Evolutionary conservation across 345 rosid species (phyloP).

Genomic region (Eucalyptus pauciflora): DNA sequence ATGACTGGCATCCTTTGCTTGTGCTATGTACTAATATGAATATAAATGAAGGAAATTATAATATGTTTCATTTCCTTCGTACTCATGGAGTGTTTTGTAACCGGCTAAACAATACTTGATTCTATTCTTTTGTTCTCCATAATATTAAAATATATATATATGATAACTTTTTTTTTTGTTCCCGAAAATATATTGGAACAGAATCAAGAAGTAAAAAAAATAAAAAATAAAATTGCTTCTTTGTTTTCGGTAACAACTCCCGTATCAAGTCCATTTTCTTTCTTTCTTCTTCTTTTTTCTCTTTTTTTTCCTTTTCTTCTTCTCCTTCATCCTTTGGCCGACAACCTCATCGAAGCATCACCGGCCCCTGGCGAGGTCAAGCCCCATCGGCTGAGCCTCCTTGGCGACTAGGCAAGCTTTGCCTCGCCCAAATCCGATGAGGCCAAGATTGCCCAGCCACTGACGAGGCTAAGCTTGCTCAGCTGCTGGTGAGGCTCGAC

Average conservation of each 20-base stretch:
- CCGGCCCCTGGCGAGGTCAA: accelerated
- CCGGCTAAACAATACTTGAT: accelerated
- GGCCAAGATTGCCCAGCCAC: accelerated
- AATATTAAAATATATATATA: too few relatives aligned
- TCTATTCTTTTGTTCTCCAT: accelerated
- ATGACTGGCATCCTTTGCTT: neutral
- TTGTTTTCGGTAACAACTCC: accelerated
- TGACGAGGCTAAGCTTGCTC: accelerated
- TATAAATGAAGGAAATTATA: neutral
- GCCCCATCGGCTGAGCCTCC: accelerated
- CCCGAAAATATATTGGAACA: accelerated
- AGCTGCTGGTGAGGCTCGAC: accelerated
- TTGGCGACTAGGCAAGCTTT: accelerated
- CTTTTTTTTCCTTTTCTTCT: too few relatives aligned
- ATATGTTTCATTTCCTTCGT: too few relatives aligned
- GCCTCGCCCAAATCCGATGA: too few relatives aligned
- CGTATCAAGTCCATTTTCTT: too few relatives aligned
- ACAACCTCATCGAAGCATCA: too few relatives aligned
- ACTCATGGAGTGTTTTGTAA: accelerated
- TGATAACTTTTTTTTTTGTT: too few relatives aligned
- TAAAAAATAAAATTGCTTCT: too few relatives aligned
- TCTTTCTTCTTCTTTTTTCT: too few relatives aligned
- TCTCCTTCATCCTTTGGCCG: accelerated
- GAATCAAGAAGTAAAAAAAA: too few relatives aligned
- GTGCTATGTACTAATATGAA: neutral